phyloP scores from a whole-genome alignment of 495 filamentous ascomycete genomes.

The Umbilicaria muhlenbergii region DNA sequence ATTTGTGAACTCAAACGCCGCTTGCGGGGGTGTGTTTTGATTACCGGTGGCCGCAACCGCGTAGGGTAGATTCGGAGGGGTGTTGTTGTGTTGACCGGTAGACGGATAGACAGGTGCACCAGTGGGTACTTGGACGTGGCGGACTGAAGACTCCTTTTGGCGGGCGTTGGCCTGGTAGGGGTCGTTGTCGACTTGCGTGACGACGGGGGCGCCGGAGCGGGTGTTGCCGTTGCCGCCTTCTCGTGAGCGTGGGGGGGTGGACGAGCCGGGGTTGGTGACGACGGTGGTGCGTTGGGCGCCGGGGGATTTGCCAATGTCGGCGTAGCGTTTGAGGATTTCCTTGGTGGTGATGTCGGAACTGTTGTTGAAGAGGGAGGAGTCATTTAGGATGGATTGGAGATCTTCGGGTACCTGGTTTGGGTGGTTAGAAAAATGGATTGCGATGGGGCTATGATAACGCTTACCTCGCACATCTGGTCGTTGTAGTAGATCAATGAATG shows the following conservation, averaged over 20 bases:
- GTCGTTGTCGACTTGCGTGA: conserved; percentile 63
- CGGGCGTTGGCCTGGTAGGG: conserved; percentile 49
- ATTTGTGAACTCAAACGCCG: conserved; percentile 11
- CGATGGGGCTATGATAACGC: conserved; percentile 16
- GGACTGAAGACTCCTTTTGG: conserved; percentile 69
- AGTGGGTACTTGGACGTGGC: conserved; percentile 53
- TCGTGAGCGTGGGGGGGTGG: conserved; percentile 20
- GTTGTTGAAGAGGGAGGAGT: conserved; percentile 64
- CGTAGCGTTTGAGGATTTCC: conserved; percentile 84
- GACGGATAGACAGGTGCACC: conserved; percentile 21
- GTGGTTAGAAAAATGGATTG: conserved; percentile 11
- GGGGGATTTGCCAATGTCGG: conserved; percentile 49
- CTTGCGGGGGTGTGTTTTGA: conserved; percentile 11
- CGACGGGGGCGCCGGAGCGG: conserved; percentile 30
- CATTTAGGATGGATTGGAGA: conserved; percentile 67
- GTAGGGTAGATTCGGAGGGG: conserved; percentile 15
- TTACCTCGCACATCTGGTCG: conserved; percentile 90
- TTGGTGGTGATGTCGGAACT: conserved; percentile 85
- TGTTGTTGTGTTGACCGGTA: conserved; percentile 12
- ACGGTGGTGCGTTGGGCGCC: conserved; percentile 41
- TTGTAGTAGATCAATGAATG: conserved; percentile 81
- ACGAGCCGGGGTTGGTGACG: conserved; percentile 32
- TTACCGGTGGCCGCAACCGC: not conserved
- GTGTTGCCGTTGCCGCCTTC: conserved; percentile 25
- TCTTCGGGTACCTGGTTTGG: conserved; percentile 72